A percentile compares a stretch with the other conserved stretches of the same genome.
These are phyloP conservation scores for Salix suchowensis DNA, from an alignment of 345 rosid genomes.

Conservation along the genomic window DNA sequence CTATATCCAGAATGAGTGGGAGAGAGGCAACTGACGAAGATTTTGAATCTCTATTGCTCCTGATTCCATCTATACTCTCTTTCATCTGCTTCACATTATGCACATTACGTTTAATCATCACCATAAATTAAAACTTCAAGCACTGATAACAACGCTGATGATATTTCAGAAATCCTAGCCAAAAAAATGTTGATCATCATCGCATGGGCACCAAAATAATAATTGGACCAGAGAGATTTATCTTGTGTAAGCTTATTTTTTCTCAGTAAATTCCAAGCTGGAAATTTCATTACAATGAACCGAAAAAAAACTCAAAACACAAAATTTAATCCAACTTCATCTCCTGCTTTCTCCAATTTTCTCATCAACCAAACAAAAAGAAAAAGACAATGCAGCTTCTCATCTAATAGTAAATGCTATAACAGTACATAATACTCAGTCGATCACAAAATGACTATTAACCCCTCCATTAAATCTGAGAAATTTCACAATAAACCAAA, in stretches of 20 bases:
- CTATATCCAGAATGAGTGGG: constrained; percentile 80
- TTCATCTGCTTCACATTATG: constrained; percentile 49
- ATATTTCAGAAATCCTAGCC: not conserved
- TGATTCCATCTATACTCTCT: constrained; percentile 47
- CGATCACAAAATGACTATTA: not conserved
- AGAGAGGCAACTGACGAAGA: constrained; percentile 52
- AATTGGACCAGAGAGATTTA: not conserved
- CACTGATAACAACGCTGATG: no score
- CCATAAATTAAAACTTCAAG: not conserved
- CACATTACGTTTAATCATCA: not conserved
- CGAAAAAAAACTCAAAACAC: not conserved
- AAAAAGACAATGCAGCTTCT: not conserved
- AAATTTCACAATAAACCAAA: not conserved
- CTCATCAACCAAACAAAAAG: not conserved
- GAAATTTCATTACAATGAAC: not conserved
- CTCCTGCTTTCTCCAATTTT: not conserved
- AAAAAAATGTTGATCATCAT: not conserved
- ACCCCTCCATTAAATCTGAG: not conserved
- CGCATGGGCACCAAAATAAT: not conserved
- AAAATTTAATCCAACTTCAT: not conserved
- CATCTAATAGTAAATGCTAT: not conserved
- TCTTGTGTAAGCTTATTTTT: not conserved
- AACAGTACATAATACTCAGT: not conserved
- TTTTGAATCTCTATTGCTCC: constrained; percentile 40
- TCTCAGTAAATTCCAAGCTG: not conserved